Evolutionary conservation across 202 grass and related monocot genomes (phyloP), one percentile per base, ranked within the genome.

Genomic region (Setaria viridis): DNA sequence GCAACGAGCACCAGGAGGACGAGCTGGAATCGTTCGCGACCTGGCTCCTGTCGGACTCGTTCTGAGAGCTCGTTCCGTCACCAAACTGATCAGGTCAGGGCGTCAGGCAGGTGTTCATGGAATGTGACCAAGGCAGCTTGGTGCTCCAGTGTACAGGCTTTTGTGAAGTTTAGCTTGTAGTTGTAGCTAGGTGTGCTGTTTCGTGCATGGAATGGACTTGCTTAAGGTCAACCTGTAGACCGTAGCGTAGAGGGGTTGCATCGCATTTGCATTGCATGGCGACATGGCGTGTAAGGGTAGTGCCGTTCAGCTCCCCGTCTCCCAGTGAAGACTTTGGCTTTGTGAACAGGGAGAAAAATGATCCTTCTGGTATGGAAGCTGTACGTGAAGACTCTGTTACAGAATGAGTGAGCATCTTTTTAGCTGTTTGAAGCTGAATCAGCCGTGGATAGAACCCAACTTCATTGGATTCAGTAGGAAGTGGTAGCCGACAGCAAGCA

Each of bases 41-140:
- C 33, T 94, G 91, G 94, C 86, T 97, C 25, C 78, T 94, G 42
- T 92, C 91, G 0, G 94, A 97, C 85, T 39, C 76, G 2, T 65
- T 70, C 67, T 90, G 56, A 71, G 62, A 65, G 13, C 9, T 14
- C 3, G 13, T 33, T 33, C 39, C 8, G 16, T 6, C 63, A 19
- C 7, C 37, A 29, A 13, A 3, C 54, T 3, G 20, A 15, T 42
- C 34, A 59, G 74, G 35, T 57, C 55, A 13, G 15, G 34, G 43
- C 1, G 42, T 9, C 42, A 45, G 42, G 7, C 8, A 45, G 42
- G 42, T 45, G 42, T 9, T 8, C 42, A 2, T 41, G 39, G 3
- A 37, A 37, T 20, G 48, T 37, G 51, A 34, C 19, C 71, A 42
- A 9, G 46, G 11, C 46, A 33, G 49, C 14, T 87, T 45, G 59